Base-by-base conservation (phyloP, 2,329 filamentous ascomycete genomes). In the Phaeosphaeriaceae sp. region DNA sequence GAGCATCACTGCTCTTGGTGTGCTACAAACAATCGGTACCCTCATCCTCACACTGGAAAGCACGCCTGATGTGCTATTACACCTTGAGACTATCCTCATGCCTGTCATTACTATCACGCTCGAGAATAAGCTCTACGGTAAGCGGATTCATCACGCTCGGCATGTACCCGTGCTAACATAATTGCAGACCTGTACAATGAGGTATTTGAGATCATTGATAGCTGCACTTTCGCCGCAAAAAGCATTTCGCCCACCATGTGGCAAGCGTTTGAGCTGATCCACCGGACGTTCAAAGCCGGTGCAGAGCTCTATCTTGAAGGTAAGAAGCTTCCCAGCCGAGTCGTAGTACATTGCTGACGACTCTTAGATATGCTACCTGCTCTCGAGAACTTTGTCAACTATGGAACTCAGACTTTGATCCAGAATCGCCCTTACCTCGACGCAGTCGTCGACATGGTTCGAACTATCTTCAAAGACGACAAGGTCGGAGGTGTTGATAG, bases 201-300 rank as follows among this genome's bases (percentile, higher is more conserved):
- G 77, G 89, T 98, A 5, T 99, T 99, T 69, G 95, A 99, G 80
- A 99, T 99, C 70, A 97, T 99, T 69, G 95, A 99, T 78, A 97
- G 93, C 84, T 99, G 95, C 84, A 99, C 95, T 8, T 99, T 98
- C 77, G 93, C 95, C 11, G 94, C 95, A 62, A 99, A 98, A 84
- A 87, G 88, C 58, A 98, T 99, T 68, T 97, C 95, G 1, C 88
- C 91, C 10, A 97, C 92, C 44, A 99, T 99, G 95, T 99, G 95
- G 95, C 90, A 94, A 79, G 94, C 95, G 1, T 99, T 99, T 77
- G 94, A 97, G 81, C 86, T 98, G 47, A 96, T 99, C 64, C 94
- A 98, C 80, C 88, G 92, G 66, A 97, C 94, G 0, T 99, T 99
- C 84, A 98, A 98, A 82, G 91, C 93, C 58, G 95, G 95, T 43